These are phyloP conservation scores for Epichloe gansuensis DNA, from an alignment of 2,329 filamentous ascomycete species.

Conservation along the genomic window DNA sequence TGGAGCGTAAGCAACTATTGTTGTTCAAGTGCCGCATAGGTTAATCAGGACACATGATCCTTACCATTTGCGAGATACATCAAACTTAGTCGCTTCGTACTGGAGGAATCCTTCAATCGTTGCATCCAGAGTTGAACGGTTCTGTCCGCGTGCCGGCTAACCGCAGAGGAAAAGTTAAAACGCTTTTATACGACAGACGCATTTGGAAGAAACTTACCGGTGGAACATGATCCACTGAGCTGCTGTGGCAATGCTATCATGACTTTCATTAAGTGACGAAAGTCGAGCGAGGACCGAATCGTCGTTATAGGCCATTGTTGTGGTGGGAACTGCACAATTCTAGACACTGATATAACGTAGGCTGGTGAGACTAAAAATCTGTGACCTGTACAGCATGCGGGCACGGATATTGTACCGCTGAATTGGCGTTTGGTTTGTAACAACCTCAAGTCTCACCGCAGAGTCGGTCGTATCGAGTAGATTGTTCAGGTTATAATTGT, in stretches of 20 bases:
- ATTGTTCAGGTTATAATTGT: background rate
- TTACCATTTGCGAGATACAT: slow-evolving; percentile 92
- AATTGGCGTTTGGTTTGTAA: background rate
- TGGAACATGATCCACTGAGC: slow-evolving; percentile 99
- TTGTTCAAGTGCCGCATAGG: background rate
- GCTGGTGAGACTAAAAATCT: background rate
- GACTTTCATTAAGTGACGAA: slow-evolving; percentile 88
- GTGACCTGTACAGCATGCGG: background rate
- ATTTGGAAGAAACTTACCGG: slow-evolving; percentile 43
- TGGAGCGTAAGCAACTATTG: background rate
- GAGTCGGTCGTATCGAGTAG: background rate
- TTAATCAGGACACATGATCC: slow-evolving; percentile 13
- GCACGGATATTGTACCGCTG: background rate
- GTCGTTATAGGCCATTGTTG: slow-evolving; percentile 83
- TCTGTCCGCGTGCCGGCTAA: slow-evolving; percentile 78
- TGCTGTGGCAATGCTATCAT: slow-evolving; percentile 91
- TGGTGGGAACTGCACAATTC: background rate
- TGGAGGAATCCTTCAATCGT: slow-evolving; percentile 74
- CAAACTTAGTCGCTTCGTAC: slow-evolving; percentile 76
- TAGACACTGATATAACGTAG: background rate
- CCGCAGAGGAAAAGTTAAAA: background rate
- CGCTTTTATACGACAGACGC: slow-evolving; percentile 1
- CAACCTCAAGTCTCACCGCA: background rate
- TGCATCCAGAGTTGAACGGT: slow-evolving; percentile 89
- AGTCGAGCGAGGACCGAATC: slow-evolving; percentile 92